Base-by-base conservation (phyloP, 2,329 filamentous ascomycete genomes). In the Phaeosphaeria sp. region DNA sequence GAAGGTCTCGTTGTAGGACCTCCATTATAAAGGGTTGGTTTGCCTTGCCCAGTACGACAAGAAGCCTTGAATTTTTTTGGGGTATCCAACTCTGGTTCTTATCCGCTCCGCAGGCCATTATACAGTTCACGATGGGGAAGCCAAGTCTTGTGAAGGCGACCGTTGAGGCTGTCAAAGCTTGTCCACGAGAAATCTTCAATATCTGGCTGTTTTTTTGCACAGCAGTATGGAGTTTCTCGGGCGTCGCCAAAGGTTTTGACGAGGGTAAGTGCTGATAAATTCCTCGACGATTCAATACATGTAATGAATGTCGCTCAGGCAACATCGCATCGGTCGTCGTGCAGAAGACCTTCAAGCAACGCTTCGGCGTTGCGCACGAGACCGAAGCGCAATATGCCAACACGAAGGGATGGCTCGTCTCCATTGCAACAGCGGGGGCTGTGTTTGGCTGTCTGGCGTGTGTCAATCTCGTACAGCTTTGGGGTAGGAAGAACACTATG, bases 341-440 rank as follows among this genome's bases (percentile, higher is more conserved):
- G 6, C 54, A 52, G 36, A 48, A 47, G 27, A 44, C 42, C 9
- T 60, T 60, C 52, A 60, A 55, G 43, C 51, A 58, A 46, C 43
- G 42, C 1, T 60, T 60, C 36, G 41, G 36, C 27, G 50, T 60
- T 41, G 55, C 58, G 23, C 51, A 60, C 25, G 41, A 58, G 33
- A 46, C 59, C n/a, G 53, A 57, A 6, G 54, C 25, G 3, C 52
- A 62, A 33, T 62, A 60, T 27, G 53, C 59, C n/a, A 50, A 62
- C 20, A 62, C 59, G 17, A 62, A 62, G 41, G 59, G 59, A 39
- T 62, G 59, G 59, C 39, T 62, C 20, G 59, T 62, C 6, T 56
- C 56, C 4, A 62, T 62, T n/a, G 56, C 59, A 17, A 62, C 59
- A 13, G 59, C 59, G 9, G 59, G 59, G 10, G 59, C 59, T 17